Percentiles rank a stretch among this genome's conserved stretches.
Evolutionary conservation across 176 grass and related monocot species (phyloP).

Genomic region (Oryza nivara): DNA sequence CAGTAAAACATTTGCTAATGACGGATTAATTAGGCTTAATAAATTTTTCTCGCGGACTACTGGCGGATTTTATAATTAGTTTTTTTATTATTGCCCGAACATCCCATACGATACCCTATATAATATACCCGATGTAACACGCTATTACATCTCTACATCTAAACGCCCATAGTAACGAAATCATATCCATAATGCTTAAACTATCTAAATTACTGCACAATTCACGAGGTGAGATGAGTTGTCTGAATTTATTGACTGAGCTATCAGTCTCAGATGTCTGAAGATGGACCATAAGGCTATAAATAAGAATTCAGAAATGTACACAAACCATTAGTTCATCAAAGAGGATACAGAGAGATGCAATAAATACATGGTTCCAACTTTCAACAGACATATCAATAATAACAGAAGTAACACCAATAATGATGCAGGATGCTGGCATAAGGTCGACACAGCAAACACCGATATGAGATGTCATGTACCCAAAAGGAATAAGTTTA

Average conservation of each 20-base stretch:
- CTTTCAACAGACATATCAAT: too few relatives aligned
- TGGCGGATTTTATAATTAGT: too few relatives aligned
- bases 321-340: conserved; percentile 6
- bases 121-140: too few relatives aligned
- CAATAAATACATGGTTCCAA: neutral
- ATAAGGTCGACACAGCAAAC: neutral
- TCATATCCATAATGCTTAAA: neutral
- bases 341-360: conserved; percentile 18
- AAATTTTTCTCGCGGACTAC: rapidly evolving
- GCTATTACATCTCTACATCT: too few relatives aligned
- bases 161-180: neutral
- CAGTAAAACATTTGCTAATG: too few relatives aligned
- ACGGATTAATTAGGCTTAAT: too few relatives aligned
- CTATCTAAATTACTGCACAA: neutral
- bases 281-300: neutral
- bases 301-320: conserved; percentile 9
- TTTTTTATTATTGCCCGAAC: too few relatives aligned
- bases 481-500: neutral
- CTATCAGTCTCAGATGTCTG: neutral
- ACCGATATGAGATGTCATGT: neutral
- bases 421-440: neutral
- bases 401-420: neutral
- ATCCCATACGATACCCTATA: too few relatives aligned
- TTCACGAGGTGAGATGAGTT: neutral
- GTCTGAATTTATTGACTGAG: neutral